These are phyloP conservation scores for Tetrahymena elliotti DNA, from an alignment of 73 alveolate species.

Conservation along the genomic window DNA sequence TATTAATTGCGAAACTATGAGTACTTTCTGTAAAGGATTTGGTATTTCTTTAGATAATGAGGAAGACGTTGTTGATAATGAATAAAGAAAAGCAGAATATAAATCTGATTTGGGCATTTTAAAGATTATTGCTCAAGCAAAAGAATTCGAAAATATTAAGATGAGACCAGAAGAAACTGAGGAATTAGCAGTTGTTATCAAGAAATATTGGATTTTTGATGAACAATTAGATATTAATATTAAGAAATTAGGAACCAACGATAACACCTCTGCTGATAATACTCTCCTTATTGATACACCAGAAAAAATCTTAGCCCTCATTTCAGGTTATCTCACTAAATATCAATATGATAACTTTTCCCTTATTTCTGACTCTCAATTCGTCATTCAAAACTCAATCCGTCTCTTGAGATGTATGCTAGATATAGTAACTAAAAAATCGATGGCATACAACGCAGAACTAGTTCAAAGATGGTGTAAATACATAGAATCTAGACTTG, in stretches of 20 bases:
- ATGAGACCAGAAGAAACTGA: constrained; percentile 89
- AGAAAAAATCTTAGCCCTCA: constrained; percentile 83
- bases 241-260: neutral
- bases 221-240: constrained; percentile 1
- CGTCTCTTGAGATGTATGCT: constrained; percentile 94
- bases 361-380: constrained; percentile 85
- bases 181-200: constrained; percentile 63
- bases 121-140: constrained; percentile 69
- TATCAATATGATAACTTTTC: constrained; percentile 64
- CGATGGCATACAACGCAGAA: constrained; percentile 71
- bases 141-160: constrained; percentile 85
- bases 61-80: constrained; percentile 16
- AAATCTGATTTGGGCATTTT: constrained; percentile 59
- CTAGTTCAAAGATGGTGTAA: constrained; percentile 72
- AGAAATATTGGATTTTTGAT: constrained; percentile 23
- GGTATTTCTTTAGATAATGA: constrained; percentile 19
- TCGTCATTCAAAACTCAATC: constrained; percentile 89
- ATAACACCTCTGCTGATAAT: neutral
- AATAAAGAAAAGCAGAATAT: constrained; percentile 26
- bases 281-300: constrained; percentile 55
- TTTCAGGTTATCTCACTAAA: constrained; percentile 74
- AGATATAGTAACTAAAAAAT: constrained; percentile 88
- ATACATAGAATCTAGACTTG: constrained; percentile 81
- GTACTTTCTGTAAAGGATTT: constrained; percentile 73
- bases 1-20: constrained; percentile 87